phyloP scores from a whole-genome alignment of 768 basidiomycete genomes.

The Lactarius sanguifluus region DNA sequence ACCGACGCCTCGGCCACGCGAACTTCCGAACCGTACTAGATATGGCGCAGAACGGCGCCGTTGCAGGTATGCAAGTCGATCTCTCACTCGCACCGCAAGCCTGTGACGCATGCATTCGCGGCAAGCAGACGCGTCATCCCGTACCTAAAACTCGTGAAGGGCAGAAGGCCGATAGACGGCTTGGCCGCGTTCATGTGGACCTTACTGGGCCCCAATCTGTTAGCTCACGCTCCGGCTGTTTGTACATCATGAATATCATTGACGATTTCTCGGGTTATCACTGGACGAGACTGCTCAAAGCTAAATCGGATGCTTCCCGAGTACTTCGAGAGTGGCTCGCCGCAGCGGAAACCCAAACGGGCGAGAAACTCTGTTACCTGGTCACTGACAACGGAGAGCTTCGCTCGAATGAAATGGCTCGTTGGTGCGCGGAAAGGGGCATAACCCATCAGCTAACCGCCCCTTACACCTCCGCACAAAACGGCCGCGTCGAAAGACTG shows the following conservation, averaged over 20 bases:
- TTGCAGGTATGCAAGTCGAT: conserved; percentile 12
- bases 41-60: neutral
- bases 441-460: conserved; percentile 10
- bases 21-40: neutral
- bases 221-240: neutral
- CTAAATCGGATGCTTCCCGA: neutral
- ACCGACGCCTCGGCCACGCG: neutral
- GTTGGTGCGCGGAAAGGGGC: neutral
- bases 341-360: too few species aligned
- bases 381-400: conserved; percentile 16
- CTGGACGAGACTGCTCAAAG: neutral
- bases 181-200: neutral
- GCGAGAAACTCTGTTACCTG: neutral
- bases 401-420: neutral
- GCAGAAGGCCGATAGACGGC: neutral
- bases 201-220: neutral
- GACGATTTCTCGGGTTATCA: neutral
- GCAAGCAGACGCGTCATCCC: neutral
- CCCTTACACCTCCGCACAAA: conserved; percentile 11
- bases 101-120: neutral
- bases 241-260: neutral
- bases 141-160: conserved; percentile 1
- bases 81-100: neutral
- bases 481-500: conserved; percentile 4
- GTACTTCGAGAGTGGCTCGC: neutral